These are phyloP conservation scores for Pleurotus cornucopiae DNA, from an alignment of 768 basidiomycete species.

Conservation along the genomic window DNA sequence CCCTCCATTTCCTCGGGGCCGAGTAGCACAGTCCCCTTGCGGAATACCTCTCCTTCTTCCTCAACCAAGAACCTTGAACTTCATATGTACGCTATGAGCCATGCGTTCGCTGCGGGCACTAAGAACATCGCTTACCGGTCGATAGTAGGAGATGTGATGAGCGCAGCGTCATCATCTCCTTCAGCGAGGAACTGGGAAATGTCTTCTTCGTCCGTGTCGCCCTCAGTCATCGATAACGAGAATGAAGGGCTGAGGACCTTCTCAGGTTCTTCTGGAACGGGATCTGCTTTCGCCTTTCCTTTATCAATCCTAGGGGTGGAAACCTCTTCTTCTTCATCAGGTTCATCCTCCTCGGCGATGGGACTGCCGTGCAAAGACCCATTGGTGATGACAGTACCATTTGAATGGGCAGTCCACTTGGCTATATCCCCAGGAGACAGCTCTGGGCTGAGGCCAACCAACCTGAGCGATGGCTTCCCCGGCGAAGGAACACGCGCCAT, in stretches of 20 bases:
- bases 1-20: slow-evolving; percentile 86
- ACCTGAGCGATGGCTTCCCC: slow-evolving; percentile 34
- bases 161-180: slow-evolving; percentile 23
- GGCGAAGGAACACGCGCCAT: slow-evolving; percentile 45
- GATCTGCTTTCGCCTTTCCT: slow-evolving; percentile 70
- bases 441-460: slow-evolving; percentile 28
- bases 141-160: slow-evolving; percentile 29
- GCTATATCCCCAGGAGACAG: not conserved
- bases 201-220: slow-evolving; percentile 49
- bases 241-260: slow-evolving; percentile 60
- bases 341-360: slow-evolving; percentile 7
- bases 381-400: slow-evolving; percentile 11
- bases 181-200: slow-evolving; percentile 29
- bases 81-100: slow-evolving; percentile 6
- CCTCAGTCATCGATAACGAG: slow-evolving; percentile 39
- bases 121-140: slow-evolving; percentile 39
- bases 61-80: slow-evolving; percentile 81
- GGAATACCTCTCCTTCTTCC: slow-evolving; percentile 96
- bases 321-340: slow-evolving; percentile 27
- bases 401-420: slow-evolving; percentile 11
- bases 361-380: slow-evolving; percentile 8
- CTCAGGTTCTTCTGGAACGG: slow-evolving; percentile 64
- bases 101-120: not conserved
- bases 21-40: slow-evolving; percentile 80
- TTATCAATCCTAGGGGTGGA: slow-evolving; percentile 71